Base-by-base conservation (phyloP, 1,139 yeast genomes). In the Sugiyamaella novakii region DNA sequence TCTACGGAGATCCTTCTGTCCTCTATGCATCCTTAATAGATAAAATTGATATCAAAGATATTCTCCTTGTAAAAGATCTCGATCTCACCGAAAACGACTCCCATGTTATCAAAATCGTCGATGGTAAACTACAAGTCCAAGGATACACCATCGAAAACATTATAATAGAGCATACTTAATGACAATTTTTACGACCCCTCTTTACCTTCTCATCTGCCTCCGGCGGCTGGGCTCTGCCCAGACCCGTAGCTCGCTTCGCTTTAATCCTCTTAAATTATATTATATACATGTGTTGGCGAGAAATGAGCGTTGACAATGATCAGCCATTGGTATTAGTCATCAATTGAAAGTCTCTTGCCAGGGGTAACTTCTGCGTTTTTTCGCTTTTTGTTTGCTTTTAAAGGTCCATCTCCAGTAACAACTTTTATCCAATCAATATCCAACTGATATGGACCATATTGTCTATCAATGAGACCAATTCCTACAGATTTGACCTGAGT, bases 401-500 rank as follows among this genome's bases (percentile, higher is more conserved):
- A 33, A 10, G 52, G 44, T 30, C 42, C 36, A 28, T 53, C 54
- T 21, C 62, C 59, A 33, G 55, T 54, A 10, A 62, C 52, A 15
- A 82, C 88, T 63, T 83, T 84, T 54, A 87, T 75, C 79, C 87
- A 83, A 59, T 85, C 94, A 48, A 87, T 69, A 54, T 84, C 78
- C 53, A 87, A 71, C 43, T 79, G 75, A 64, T 75, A 87, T 1
- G 92, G 89, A 0, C 96, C 96, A 58, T 81, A 84, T 63, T 82
- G 85, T 53, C 84, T 80, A 65, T 87, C 96, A 52, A 86, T 76
- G 46, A 87, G 77, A 8, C 95, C 94, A 46, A 87, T 71, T 2
- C 96, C 96, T 17, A 87, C 72, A 3, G 94, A 83, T 59, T 83
- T 81, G 47, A 87, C 79, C 57, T 80, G 80, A 27, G 79, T 73